Percentiles rank a stretch among this genome's conserved stretches.
phyloP scores from a whole-genome alignment of 305 asterid species.

The Petunia hybrid region DNA sequence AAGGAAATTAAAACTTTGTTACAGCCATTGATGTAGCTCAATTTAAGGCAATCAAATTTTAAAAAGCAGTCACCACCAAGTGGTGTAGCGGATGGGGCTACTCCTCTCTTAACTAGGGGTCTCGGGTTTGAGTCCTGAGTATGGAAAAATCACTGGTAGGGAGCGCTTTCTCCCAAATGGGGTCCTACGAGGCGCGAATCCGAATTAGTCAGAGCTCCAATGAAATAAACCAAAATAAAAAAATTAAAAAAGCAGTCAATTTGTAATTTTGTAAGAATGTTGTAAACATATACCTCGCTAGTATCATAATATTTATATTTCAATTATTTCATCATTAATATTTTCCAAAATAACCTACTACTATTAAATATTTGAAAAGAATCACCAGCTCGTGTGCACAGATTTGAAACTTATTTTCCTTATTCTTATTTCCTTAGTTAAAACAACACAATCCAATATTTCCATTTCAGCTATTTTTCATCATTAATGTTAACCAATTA shows the following conservation, averaged over 20 bases:
- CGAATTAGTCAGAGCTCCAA: too few relatives aligned
- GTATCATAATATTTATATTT: not conserved
- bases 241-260: not conserved
- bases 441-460: not conserved
- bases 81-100: too few relatives aligned
- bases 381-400: not conserved
- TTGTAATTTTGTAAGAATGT: constrained; percentile 8
- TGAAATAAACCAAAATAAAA: too few relatives aligned
- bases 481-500: constrained; percentile 7
- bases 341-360: not conserved
- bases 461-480: constrained; percentile 17
- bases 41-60: not conserved
- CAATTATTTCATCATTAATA: not conserved
- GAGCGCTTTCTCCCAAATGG: too few relatives aligned
- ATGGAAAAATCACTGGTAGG: too few relatives aligned
- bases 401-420: not conserved
- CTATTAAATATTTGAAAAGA: not conserved
- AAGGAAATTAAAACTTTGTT: too few relatives aligned
- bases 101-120: too few relatives aligned
- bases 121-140: too few relatives aligned
- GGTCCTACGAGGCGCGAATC: too few relatives aligned
- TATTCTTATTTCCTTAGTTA: too few relatives aligned
- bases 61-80: not conserved
- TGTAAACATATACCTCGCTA: not conserved
- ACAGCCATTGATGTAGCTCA: not conserved